Conservation (phyloP, 2,329 filamentous ascomycete genomes). For the Diplodia mutila region DNA sequence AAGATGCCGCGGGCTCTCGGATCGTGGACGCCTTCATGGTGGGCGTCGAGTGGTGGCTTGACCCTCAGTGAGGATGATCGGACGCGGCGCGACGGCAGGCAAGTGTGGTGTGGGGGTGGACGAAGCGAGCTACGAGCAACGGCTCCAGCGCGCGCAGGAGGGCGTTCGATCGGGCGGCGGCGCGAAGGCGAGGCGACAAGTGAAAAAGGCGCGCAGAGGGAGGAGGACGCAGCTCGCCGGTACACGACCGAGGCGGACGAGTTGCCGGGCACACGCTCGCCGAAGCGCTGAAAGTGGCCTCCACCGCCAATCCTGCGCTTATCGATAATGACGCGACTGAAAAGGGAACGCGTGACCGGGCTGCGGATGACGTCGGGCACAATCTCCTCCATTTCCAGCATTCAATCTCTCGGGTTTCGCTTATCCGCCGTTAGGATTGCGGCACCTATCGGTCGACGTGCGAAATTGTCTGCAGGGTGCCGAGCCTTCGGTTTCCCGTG, state of each 20-base stretch:
- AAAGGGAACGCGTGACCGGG: neutral
- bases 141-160: slow-evolving; percentile 14
- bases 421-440: neutral
- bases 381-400: neutral
- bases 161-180: neutral
- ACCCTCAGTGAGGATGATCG: slow-evolving; percentile 16
- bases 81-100: slow-evolving; percentile 12
- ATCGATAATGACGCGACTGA: slow-evolving; percentile 13
- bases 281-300: slow-evolving; percentile 14
- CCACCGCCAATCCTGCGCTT: slow-evolving; percentile 9
- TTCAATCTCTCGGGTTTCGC: neutral
- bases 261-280: slow-evolving; percentile 19
- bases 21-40: slow-evolving; percentile 27
- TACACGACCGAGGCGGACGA: slow-evolving; percentile 21
- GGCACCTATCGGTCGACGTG: neutral
- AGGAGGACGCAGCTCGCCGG: slow-evolving; percentile 13
- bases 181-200: neutral
- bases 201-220: slow-evolving; percentile 22
- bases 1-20: slow-evolving; percentile 10
- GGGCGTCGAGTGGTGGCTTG: slow-evolving; percentile 19
- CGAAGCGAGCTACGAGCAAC: slow-evolving; percentile 7
- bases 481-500: neutral
- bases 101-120: slow-evolving; percentile 6
- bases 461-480: neutral
- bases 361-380: neutral